A percentile compares a stretch with the other conserved stretches of the same genome.
Conservation (phyloP, 2,329 filamentous ascomycete species). For the Fusarium buxicola region DNA sequence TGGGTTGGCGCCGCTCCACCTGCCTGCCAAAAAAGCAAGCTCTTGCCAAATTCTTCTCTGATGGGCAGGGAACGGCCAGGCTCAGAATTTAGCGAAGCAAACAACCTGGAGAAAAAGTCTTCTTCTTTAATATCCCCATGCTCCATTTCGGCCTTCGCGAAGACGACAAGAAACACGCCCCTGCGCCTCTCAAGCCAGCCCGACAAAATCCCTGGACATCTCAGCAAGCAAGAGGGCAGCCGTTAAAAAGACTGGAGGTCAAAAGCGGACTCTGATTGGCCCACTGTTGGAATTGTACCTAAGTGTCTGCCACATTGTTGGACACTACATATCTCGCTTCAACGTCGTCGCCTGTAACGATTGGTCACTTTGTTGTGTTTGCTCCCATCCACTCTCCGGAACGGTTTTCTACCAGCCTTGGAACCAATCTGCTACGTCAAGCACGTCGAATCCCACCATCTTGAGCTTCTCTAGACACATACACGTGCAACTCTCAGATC, state of each 20-base stretch:
- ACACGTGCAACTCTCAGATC: constrained; percentile 7
- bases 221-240: constrained; percentile 14
- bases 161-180: constrained; percentile 9
- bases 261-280: constrained; percentile 20
- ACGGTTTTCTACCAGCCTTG: constrained; percentile 6
- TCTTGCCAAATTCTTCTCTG: constrained; percentile 27
- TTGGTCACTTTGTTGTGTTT: constrained; percentile 19
- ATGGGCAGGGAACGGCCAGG: constrained; percentile 15
- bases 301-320: constrained; percentile 33
- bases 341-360: constrained; percentile 4
- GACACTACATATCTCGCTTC: constrained; percentile 8
- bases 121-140: constrained; percentile 17
- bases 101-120: constrained; percentile 23
- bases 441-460: constrained; percentile 8
- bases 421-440: constrained; percentile 15
- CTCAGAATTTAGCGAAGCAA: constrained; percentile 23
- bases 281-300: constrained; percentile 13
- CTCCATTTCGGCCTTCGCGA: constrained; percentile 2
- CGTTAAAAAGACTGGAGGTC: constrained; percentile 13
- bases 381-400: constrained; percentile 20
- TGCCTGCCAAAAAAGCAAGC: constrained; percentile 37
- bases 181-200: constrained; percentile 2
- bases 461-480: constrained; percentile 6
- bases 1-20: constrained; percentile 37
- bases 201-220: constrained; percentile 13